Evolutionary conservation across 345 rosid species (phyloP), one percentile per base, ranked within the genome.

Genomic region (Viola odorata): DNA sequence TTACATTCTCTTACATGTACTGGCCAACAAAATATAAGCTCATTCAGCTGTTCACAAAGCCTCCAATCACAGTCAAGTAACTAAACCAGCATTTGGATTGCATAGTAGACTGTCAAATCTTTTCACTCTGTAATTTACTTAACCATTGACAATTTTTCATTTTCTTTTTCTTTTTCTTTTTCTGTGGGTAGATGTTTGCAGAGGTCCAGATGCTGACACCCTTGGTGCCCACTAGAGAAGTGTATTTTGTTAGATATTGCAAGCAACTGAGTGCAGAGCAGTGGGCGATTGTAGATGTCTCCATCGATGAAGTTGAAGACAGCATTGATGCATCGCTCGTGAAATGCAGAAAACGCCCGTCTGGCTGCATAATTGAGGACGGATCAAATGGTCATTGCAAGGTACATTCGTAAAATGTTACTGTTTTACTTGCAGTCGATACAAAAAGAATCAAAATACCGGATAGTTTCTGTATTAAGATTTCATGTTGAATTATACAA

Each of bases 201-300:
- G 99, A 94, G 85, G 72, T 85, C 64, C 99, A 94, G 53, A 86
- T 90, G 88, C 89, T 94, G 1, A 90, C 99, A 49, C 97, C 99
- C 8, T 71, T 90, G 79, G 99, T 94, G 59, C 81, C 96, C 36
- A 83, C 96, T 0, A 83, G 99, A 75, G 97, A 94, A 78, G 89
- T 90, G 15, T 90, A 94, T 76, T 94, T 88, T 50, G 84, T 90
- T 50, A 79, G 99, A 67, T 80, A 69, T 48, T 84, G 89, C 82
- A 85, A 86, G 74, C 91, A 94, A 55, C 72, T 94, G 11, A 81
- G 85, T 44, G 79, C 88, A 48, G 95, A 94, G 44, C 79, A 94
- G 63, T 94, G 99, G 97, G 97, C 88, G 53, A 78, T 94, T 8
- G 91, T 90, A 3, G 99, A 94, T 70, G 92, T 94, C 54, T 94